These are phyloP conservation scores for Colletotrichum simmondsii DNA, from an alignment of 2,329 filamentous ascomycete species.

Conservation along the genomic window DNA sequence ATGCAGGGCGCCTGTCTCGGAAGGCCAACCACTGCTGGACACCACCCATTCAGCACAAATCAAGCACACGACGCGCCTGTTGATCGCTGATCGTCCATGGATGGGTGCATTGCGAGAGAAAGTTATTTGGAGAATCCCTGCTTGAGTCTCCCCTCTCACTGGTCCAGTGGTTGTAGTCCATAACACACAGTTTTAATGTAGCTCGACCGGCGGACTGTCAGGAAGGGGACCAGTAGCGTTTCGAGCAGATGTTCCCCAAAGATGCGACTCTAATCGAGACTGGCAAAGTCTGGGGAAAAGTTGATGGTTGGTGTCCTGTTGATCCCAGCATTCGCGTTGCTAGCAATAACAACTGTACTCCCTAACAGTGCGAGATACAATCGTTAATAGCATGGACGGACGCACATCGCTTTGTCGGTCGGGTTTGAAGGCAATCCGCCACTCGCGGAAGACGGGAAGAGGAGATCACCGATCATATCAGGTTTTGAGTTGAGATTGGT, in stretches of 20 bases:
- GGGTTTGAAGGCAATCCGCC: conserved; percentile 6
- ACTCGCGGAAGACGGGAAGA: conserved; percentile 2
- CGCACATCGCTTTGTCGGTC: neutral
- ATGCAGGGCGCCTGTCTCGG: conserved; percentile 10
- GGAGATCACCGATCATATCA: conserved; percentile 2
- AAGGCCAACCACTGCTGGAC: neutral
- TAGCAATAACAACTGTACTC: neutral
- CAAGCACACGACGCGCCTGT: neutral
- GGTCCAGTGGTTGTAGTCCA: neutral
- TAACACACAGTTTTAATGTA: neutral
- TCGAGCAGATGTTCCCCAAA: neutral
- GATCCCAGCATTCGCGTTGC: neutral
- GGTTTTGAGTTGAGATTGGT: neutral
- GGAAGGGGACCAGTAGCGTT: neutral
- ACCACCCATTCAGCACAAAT: neutral
- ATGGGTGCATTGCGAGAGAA: neutral
- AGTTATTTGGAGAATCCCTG: conserved; percentile 26
- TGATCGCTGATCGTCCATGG: conserved; percentile 4
- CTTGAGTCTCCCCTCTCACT: neutral
- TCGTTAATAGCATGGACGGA: neutral
- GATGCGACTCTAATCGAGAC: neutral
- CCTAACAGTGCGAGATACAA: neutral
- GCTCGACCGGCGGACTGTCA: neutral
- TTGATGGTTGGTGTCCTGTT: neutral
- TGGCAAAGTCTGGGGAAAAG: neutral